phyloP scores from a whole-genome alignment of 2,329 filamentous ascomycete species.

The Scytalidium lignicola region DNA sequence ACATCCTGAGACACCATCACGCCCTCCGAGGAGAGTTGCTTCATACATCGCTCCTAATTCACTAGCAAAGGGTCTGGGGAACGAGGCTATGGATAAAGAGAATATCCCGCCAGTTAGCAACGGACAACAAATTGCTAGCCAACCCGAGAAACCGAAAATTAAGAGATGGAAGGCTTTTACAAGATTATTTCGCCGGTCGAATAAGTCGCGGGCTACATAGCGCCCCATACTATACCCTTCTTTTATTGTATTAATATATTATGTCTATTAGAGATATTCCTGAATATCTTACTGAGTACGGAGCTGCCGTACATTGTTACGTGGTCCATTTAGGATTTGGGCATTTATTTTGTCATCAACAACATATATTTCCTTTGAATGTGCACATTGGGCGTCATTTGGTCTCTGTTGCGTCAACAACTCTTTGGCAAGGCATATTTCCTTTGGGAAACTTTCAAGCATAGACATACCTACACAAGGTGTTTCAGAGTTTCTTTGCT shows the following conservation, averaged over 20 bases:
- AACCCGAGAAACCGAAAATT: conserved; percentile 14
- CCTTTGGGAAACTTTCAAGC: not conserved
- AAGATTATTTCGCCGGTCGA: conserved; percentile 19
- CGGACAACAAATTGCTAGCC: conserved; percentile 1
- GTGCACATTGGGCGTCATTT: not conserved
- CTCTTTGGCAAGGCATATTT: not conserved
- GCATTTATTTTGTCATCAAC: not conserved
- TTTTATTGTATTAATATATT: not conserved
- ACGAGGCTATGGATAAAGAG: not conserved
- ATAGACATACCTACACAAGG: not conserved
- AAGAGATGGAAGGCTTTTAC: conserved; percentile 23
- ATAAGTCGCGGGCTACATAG: not conserved
- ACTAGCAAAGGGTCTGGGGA: conserved; percentile 7
- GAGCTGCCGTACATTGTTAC: not conserved
- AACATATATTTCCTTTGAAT: not conserved
- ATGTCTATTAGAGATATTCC: not conserved
- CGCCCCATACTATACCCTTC: not conserved
- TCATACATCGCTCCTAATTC: conserved; percentile 18
- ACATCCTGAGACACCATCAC: conserved; percentile 17
- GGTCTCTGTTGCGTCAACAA: not conserved
- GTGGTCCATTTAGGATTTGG: not conserved
- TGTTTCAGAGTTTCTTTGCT: not conserved
- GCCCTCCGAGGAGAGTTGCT: conserved; percentile 13
- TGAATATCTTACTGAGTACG: not conserved
- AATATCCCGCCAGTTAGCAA: not conserved